Conservation (phyloP, 2,329 filamentous ascomycete species). For the Phaeosphaeria sp. region DNA sequence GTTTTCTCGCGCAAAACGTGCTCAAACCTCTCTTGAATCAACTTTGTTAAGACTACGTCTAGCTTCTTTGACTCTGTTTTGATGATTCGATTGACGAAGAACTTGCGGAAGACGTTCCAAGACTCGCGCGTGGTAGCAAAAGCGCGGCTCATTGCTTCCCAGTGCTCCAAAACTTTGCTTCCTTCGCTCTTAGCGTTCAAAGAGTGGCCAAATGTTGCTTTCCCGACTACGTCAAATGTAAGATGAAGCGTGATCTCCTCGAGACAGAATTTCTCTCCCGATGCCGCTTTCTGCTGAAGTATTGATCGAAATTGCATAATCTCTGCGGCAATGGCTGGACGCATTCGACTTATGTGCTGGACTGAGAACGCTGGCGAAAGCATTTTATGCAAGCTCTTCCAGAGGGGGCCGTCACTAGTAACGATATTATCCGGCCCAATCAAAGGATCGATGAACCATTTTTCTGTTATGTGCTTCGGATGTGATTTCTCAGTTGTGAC, state of each 20-base stretch:
- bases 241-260: slow-evolving; percentile 29
- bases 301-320: slow-evolving; percentile 38
- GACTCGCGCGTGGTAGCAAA: slow-evolving; percentile 18
- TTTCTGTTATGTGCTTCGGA: slow-evolving; percentile 38
- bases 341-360: slow-evolving; percentile 37
- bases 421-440: slow-evolving; percentile 39
- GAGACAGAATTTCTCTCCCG: slow-evolving; percentile 31
- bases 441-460: slow-evolving; percentile 28
- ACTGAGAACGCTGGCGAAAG: slow-evolving; percentile 47
- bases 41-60: slow-evolving; percentile 40
- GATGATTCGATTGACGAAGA: slow-evolving; percentile 16
- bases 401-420: slow-evolving; percentile 36
- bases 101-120: slow-evolving; percentile 27
- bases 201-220: slow-evolving; percentile 31
- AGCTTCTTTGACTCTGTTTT: slow-evolving; percentile 26
- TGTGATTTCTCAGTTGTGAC: slow-evolving; percentile 44
- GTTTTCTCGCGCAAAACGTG: slow-evolving; percentile 37
- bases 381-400: slow-evolving; percentile 46
- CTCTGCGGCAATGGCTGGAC: slow-evolving; percentile 39
- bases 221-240: slow-evolving; percentile 38
- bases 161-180: slow-evolving; percentile 25
- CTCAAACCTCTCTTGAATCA: slow-evolving; percentile 48
- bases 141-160: slow-evolving; percentile 23
- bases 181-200: slow-evolving; percentile 33
- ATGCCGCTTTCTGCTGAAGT: slow-evolving; percentile 24